These are phyloP conservation scores for Lasiodiplodia citricola DNA, from an alignment of 2,329 filamentous ascomycete species.

Conservation along the genomic window DNA sequence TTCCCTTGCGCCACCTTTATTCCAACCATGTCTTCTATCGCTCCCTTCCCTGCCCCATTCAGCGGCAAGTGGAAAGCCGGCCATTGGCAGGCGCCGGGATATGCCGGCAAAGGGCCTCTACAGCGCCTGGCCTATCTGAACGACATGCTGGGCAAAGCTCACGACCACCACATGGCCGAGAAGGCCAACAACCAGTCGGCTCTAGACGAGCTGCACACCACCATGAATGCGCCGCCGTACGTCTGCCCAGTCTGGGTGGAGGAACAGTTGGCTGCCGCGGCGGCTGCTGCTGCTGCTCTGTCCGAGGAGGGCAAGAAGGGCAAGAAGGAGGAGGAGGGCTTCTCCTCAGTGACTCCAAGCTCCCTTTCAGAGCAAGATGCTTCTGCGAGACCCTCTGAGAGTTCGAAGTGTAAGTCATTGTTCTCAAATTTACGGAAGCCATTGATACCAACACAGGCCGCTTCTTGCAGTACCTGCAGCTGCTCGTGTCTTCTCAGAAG, in stretches of 20 bases:
- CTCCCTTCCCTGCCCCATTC: neutral
- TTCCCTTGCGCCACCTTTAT: neutral
- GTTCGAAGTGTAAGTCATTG: neutral
- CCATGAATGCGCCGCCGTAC: neutral
- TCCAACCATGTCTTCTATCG: neutral
- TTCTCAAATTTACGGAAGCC: neutral
- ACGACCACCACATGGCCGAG: neutral
- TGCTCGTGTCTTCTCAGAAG: neutral
- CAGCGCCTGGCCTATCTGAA: neutral
- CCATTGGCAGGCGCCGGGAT: neutral
- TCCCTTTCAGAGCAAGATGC: too few species aligned
- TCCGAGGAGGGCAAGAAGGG: neutral
- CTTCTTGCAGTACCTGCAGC: neutral
- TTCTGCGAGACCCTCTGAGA: neutral
- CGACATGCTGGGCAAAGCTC: slow-evolving; percentile 3
- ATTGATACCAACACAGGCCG: neutral
- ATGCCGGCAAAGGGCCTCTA: neutral
- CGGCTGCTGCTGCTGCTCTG: neutral
- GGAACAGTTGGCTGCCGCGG: neutral
- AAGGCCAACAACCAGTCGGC: neutral
- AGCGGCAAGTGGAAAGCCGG: neutral
- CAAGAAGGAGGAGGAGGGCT: neutral
- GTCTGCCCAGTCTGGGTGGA: neutral
- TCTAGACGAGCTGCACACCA: neutral
- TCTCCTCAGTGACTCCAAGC: neutral